phyloP scores from a whole-genome alignment of 202 grass and related monocot species.

The Tripidium arundinaceum region DNA sequence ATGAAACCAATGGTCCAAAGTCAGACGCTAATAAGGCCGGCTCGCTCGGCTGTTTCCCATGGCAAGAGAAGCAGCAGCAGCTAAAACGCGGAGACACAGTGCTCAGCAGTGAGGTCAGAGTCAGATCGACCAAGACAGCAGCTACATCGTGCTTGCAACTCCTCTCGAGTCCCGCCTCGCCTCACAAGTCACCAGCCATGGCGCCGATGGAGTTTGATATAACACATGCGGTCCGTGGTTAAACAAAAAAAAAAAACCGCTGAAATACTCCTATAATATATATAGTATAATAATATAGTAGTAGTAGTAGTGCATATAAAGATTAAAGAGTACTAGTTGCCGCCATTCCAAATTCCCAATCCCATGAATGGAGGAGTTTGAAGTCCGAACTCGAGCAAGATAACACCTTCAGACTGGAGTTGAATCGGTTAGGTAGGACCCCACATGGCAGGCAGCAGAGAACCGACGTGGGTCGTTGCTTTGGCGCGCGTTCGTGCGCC shows the following conservation, averaged over 20 bases:
- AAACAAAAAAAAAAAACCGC: too few species aligned
- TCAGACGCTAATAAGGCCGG: neutral
- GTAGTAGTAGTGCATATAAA: too few species aligned
- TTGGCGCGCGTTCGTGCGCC: neutral
- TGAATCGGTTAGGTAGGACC: neutral
- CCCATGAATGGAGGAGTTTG: too few species aligned
- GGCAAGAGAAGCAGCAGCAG: neutral
- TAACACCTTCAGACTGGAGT: too few species aligned
- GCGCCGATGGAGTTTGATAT: too few species aligned
- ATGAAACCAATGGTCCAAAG: neutral
- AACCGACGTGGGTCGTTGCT: neutral
- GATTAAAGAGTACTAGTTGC: too few species aligned
- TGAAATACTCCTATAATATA: too few species aligned
- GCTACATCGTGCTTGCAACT: neutral
- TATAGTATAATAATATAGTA: too few species aligned
- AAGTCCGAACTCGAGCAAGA: too few species aligned
- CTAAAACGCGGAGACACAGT: neutral
- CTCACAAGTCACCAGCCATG: neutral
- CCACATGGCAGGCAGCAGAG: neutral
- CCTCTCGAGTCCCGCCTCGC: too few species aligned
- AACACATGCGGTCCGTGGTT: too few species aligned
- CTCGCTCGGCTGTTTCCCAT: neutral
- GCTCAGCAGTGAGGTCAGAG: neutral
- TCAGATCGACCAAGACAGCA: neutral
- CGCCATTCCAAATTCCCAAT: too few species aligned